These are phyloP conservation scores for Chenopodium formosanum DNA, from an alignment of 148 eudicot species.

Conservation along the genomic window DNA sequence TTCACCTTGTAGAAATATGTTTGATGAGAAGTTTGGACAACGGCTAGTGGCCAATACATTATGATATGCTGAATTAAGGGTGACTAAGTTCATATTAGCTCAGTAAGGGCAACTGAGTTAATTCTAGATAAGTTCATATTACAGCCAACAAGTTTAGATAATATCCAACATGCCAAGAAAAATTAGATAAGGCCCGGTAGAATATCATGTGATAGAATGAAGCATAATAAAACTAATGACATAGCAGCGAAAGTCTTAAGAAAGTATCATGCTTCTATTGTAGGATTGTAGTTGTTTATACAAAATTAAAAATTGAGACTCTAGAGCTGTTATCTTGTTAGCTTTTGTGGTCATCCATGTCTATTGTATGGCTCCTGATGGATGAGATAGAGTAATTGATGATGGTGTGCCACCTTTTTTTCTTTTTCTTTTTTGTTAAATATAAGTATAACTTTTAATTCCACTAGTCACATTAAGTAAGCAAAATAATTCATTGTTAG, in stretches of 20 bases:
- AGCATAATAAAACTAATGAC: neutral
- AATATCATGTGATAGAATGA: neutral
- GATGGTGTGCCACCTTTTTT: neutral
- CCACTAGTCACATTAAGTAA: too few species aligned
- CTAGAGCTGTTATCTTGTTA: neutral
- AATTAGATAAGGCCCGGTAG: too few species aligned
- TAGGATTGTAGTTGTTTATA: neutral
- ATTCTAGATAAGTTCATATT: neutral
- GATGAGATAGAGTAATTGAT: neutral
- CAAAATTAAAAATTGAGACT: neutral
- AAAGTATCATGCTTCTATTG: neutral
- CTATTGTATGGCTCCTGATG: neutral
- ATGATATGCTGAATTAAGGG: too few species aligned
- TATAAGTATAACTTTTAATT: too few species aligned
- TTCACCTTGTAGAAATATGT: neutral
- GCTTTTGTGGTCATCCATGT: slow-evolving; percentile 1
- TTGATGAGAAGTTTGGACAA: neutral
- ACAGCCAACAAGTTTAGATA: neutral
- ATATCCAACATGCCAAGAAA: too few species aligned
- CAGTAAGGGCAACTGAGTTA: neutral
- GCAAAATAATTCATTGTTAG: neutral
- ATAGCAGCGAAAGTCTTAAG: neutral
- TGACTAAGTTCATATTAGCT: neutral
- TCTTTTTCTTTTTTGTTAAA: too few species aligned
- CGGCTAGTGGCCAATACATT: too few species aligned